Conservation (phyloP, 371 early-diverging fungal species). For the Chytridium lagenaria region DNA sequence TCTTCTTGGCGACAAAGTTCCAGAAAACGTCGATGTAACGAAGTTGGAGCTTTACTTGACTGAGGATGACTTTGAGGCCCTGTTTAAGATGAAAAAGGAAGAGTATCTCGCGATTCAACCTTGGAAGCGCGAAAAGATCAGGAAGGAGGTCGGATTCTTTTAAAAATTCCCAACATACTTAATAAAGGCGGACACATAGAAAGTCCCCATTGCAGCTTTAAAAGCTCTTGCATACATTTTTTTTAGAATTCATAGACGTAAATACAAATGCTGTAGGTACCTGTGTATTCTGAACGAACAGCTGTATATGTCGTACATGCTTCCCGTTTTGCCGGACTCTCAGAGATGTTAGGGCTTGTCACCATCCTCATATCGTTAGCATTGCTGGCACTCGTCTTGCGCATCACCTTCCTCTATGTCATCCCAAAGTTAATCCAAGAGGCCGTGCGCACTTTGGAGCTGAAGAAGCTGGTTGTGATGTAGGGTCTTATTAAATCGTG, state of each 20-base stretch:
- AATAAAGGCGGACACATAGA: not conserved
- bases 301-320: not conserved
- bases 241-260: too few relatives aligned
- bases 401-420: not conserved
- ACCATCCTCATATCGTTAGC: not conserved
- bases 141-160: slow-evolving; percentile 40
- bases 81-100: slow-evolving; percentile 38
- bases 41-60: slow-evolving; percentile 44
- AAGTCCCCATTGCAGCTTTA: too few relatives aligned
- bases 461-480: slow-evolving; percentile 17
- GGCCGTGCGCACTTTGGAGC: not conserved
- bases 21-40: slow-evolving; percentile 39
- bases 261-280: too few relatives aligned
- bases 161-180: too few relatives aligned
- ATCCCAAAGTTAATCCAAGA: slow-evolving; percentile 14
- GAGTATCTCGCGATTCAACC: slow-evolving; percentile 31
- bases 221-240: too few relatives aligned
- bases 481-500: not conserved
- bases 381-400: not conserved
- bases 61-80: slow-evolving; percentile 40
- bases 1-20: slow-evolving; percentile 29
- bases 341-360: not conserved
- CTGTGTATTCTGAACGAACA: not conserved
- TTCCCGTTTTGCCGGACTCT: not conserved
- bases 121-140: slow-evolving; percentile 45